Base-by-base conservation (phyloP, 108 stramenopile genomes). In the Mediolabrus comicus region DNA sequence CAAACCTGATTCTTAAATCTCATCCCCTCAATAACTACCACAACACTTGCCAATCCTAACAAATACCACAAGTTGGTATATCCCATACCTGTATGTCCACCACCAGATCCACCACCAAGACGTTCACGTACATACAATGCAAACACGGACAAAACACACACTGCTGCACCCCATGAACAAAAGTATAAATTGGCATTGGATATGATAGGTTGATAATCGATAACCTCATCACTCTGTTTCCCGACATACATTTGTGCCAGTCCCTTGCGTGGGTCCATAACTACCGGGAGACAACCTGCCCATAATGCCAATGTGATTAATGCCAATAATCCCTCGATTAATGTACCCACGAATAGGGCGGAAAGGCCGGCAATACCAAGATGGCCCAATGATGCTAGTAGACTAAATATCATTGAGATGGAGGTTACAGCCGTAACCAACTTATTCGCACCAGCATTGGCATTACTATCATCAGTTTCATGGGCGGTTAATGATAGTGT, bases 231-330 rank as follows among this genome's bases (percentile, higher is more conserved):
- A 6, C 69, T 58, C 19, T 55, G 52, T 24, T 66, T 70, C 12
- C 76, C 76, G 0, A 77, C 76, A 33, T 77, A 77, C 76, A 77
- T 77, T 65, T 77, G 76, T 2, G 67, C 76, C 6, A 77, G 58
- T 3, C 76, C 76, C 35, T 77, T 69, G 51, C 63, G 33, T 29
- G 76, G 76, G 58, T 77, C 64, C 76, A 77, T 77, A 13, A 77
- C 54, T 2, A 77, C 55, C 58, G 76, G 76, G 35, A 77, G 64
- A 30, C 56, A 63, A 17, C 27, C 76, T 1, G 69, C 69, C 76
- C 76, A 77, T 29, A 77, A 27, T 3, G 49, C 69, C 30, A 77
- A 58, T 27, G 70, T n/a, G 36, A 77, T 25, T 1, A 77, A 59
- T 2, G 76, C 56, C 25, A 66, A 27, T 12, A 77, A 36, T 10